Base-by-base conservation (phyloP, 371 early-diverging fungal genomes). In the Mortierella sp. region DNA sequence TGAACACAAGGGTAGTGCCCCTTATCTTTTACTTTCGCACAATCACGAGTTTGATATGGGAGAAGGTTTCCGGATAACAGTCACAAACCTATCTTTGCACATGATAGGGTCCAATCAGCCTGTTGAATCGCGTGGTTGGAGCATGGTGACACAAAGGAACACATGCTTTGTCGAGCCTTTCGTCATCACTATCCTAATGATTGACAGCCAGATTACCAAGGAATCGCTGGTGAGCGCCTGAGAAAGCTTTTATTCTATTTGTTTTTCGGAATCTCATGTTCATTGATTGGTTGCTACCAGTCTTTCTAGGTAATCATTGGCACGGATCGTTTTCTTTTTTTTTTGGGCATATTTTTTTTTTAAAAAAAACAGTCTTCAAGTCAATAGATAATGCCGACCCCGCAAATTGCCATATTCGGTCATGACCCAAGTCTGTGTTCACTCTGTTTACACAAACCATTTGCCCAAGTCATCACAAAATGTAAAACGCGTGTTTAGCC, bases 381-480 rank as follows among this genome's bases (percentile, higher is more conserved):
- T 10, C 22, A 19, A 21, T 11, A 45, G 45, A 45, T 11, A 8
- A 19, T 19, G 9, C 9, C 22, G 52, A 52, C 52, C 52, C 52
- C 52, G 52, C 52, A 52, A 52, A 52, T 52, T 52, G n/a, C 52
- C 21, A 52, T 16, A 52, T 52, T 52, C 52, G 52, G 52, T 52
- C 52, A 52, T 21, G 52, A 19, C 13, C 19, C 47, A 47, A 13
- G 52, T 52, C 52, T 52, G 19, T 52, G 22, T 52, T 52, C 52
- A 52, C 22, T 4, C 22, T 45, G 22, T 52, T 21, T 52, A 52
- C 19, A 19, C 22, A 47, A 4, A 13, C 21, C 21, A 8, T 52
- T 52, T 52, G 52, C 9, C 21, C 21, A 52, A 52, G 21, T 11
- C 45, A 45, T 52, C 10, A 3, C 52, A 11, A 11, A 45, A 45